phyloP scores from a whole-genome alignment of 2,329 filamentous ascomycete genomes.

The Fusarium sp. region DNA sequence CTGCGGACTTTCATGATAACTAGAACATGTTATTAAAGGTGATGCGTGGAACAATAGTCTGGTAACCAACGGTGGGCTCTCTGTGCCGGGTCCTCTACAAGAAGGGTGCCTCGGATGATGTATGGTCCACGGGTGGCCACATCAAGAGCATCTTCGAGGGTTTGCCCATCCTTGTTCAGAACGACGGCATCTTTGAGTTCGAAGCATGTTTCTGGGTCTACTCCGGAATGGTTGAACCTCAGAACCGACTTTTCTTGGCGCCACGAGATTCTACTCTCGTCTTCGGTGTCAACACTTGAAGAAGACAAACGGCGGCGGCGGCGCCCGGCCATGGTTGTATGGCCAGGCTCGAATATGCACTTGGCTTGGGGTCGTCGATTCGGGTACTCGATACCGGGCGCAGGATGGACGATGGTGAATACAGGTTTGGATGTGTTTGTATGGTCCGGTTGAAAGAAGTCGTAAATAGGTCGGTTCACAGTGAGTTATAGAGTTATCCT shows the following conservation, averaged over 20 bases:
- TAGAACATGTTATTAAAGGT: conserved; percentile 35
- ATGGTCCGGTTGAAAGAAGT: neutral
- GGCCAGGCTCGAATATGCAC: conserved; percentile 12
- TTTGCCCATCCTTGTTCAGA: conserved; percentile 63
- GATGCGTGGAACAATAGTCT: neutral
- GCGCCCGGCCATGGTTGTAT: conserved; percentile 55
- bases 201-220: conserved; percentile 68
- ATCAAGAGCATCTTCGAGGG: conserved; percentile 69
- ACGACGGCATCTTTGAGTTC: conserved; percentile 70
- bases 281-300: conserved; percentile 58
- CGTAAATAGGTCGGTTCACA: too few species aligned
- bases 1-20: conserved; percentile 49
- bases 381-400: neutral
- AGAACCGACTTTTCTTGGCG: conserved; percentile 52
- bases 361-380: conserved; percentile 3
- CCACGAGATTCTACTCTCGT: conserved; percentile 52
- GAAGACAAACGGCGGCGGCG: conserved; percentile 57
- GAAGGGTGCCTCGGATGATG: conserved; percentile 68
- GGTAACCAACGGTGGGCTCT: conserved; percentile 51
- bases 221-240: conserved; percentile 40
- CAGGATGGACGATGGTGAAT: neutral
- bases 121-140: conserved; percentile 70
- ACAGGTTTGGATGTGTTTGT: neutral
- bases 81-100: conserved; percentile 59
- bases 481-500: neutral